Conservation (phyloP, 208 protist genomes). For the Porcisia deanei region DNA sequence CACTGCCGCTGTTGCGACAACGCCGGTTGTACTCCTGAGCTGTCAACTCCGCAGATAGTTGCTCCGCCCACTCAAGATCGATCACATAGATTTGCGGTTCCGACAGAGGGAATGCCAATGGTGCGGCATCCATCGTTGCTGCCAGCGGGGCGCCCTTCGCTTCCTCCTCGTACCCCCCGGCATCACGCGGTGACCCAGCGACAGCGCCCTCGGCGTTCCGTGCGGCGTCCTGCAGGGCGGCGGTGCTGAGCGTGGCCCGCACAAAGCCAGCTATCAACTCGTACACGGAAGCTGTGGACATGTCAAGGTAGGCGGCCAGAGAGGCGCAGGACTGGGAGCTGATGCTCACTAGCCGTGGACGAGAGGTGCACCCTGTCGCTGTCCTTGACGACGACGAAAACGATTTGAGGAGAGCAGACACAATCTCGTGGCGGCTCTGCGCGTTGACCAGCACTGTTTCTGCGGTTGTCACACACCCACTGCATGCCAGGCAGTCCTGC, state of each 20-base stretch:
- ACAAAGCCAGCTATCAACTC: slow-evolving; percentile 78
- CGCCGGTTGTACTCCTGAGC: slow-evolving; percentile 72
- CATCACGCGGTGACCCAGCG: background rate
- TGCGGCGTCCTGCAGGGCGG: background rate
- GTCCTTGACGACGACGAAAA: background rate
- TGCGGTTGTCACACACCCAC: slow-evolving; percentile 98
- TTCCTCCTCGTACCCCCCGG: background rate
- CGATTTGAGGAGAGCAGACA: slow-evolving; percentile 16
- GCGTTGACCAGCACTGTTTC: slow-evolving; percentile 95
- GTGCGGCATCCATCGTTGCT: background rate
- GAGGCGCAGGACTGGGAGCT: slow-evolving; percentile 93
- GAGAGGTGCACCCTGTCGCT: background rate
- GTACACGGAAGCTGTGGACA: slow-evolving; percentile 40
- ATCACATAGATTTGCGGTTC: slow-evolving; percentile 55
- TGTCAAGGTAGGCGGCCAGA: slow-evolving; percentile 83
- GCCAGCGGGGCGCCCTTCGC: background rate
- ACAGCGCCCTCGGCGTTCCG: background rate
- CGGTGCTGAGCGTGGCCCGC: slow-evolving; percentile 22
- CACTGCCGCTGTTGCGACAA: background rate
- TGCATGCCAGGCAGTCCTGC: slow-evolving; percentile 91
- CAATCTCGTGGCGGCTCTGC: slow-evolving; percentile 58
- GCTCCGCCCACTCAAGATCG: slow-evolving; percentile 76
- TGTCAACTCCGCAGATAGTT: slow-evolving; percentile 78
- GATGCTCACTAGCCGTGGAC: slow-evolving; percentile 88
- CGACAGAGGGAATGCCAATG: background rate